phyloP scores from a whole-genome alignment of 1,284 basidiomycete species.

The Porodaedalea pini region DNA sequence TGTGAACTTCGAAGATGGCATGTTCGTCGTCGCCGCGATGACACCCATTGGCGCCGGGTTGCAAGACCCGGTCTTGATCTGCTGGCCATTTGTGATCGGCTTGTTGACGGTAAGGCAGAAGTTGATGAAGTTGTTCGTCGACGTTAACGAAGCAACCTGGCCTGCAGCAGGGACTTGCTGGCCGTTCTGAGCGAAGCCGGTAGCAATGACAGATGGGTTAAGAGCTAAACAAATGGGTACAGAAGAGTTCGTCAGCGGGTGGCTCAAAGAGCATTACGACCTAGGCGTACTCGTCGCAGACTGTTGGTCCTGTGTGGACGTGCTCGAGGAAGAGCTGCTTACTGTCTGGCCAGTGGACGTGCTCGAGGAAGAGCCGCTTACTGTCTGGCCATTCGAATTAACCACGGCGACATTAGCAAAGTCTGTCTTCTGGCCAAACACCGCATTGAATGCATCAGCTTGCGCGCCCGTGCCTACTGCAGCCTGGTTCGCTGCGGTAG shows the following conservation, averaged over 20 bases:
- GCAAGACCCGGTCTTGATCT: conserved; percentile 41
- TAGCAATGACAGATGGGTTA: conserved; percentile 38
- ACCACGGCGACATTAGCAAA: conserved; percentile 15
- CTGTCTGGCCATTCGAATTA: conserved; percentile 14
- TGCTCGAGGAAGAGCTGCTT: neutral
- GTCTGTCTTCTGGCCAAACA: conserved; percentile 18
- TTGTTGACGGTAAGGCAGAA: conserved; percentile 30
- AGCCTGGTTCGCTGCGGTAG: conserved; percentile 20
- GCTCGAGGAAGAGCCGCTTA: neutral
- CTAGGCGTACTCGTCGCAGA: conserved; percentile 3
- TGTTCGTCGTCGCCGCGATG: conserved; percentile 42
- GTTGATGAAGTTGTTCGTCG: conserved; percentile 57
- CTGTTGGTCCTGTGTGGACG: neutral
- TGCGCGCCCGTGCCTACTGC: conserved; percentile 21
- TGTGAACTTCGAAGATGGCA: conserved; percentile 50
- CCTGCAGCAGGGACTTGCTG: conserved; percentile 40
- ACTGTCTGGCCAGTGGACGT: too few relatives aligned
- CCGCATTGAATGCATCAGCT: conserved; percentile 19
- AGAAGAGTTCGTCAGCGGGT: neutral
- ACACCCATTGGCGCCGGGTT: conserved; percentile 41
- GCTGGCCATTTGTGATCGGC: conserved; percentile 43
- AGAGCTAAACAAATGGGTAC: conserved; percentile 33
- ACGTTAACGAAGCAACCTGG: conserved; percentile 46
- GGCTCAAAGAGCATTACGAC: too few relatives aligned
- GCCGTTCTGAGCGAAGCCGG: conserved; percentile 42